phyloP scores from a whole-genome alignment of 192 early-diverging fungal genomes.

The Umbelopsis ramanniana region DNA sequence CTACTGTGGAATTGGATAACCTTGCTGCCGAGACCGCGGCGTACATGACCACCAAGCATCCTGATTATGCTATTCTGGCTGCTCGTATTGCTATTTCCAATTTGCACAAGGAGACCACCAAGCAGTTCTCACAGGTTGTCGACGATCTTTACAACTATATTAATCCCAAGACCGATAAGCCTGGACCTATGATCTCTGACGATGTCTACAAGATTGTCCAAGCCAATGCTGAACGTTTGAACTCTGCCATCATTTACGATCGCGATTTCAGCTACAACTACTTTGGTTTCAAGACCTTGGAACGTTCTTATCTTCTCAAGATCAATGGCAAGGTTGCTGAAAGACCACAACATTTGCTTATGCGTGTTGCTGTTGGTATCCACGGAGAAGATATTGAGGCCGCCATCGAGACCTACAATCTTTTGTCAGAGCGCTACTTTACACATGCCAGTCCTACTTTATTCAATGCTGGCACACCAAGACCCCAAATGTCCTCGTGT shows the following conservation, averaged over 20 bases:
- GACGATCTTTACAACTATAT: constrained; percentile 85
- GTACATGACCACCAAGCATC: constrained; percentile 92
- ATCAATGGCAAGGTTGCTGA: constrained; percentile 90
- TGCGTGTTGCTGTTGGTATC: constrained; percentile 98
- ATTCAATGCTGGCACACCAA: constrained; percentile 97
- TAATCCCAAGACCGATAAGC: constrained; percentile 90
- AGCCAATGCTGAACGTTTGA: constrained; percentile 78
- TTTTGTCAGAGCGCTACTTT: constrained; percentile 92
- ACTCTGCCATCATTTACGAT: constrained; percentile 97
- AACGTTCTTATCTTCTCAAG: constrained; percentile 91
- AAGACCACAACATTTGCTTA: constrained; percentile 97
- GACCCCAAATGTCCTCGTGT: constrained; percentile 94
- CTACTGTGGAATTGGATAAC: constrained; percentile 87
- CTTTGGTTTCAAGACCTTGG: constrained; percentile 99
- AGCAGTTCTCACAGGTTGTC: constrained; percentile 82
- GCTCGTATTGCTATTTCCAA: constrained; percentile 98
- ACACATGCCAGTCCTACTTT: constrained; percentile 97
- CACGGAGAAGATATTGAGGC: constrained; percentile 90
- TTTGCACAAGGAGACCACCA: constrained; percentile 88
- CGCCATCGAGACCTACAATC: constrained; percentile 93
- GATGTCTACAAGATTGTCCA: constrained; percentile 68
- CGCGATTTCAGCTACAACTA: constrained; percentile 98
- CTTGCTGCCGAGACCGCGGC: constrained; percentile 90
- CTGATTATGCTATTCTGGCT: constrained; percentile 96
- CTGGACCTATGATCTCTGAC: constrained; percentile 91